Percentiles rank a stretch among this genome's conserved stretches.
Conservation (phyloP, 306 rosid species). For the Quercus parvula region DNA sequence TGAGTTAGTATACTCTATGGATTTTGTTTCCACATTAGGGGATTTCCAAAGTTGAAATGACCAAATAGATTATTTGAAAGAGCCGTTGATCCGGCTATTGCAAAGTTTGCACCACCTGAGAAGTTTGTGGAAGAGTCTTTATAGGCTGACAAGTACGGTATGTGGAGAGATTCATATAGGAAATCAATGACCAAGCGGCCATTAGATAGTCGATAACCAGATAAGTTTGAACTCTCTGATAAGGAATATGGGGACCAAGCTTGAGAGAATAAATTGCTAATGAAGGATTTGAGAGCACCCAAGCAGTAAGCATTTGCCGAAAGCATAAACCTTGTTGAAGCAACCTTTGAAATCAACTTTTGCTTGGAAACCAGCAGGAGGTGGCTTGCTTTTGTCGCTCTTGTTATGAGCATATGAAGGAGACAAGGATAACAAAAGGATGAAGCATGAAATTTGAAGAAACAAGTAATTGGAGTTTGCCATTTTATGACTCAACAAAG, state of each 20-base stretch:
- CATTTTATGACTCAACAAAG: background rate
- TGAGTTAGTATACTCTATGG: conserved; percentile 17
- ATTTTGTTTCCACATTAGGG: conserved; percentile 11
- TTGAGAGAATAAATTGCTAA: background rate
- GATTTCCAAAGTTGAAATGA: background rate
- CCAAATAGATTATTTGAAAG: background rate
- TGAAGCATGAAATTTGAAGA: background rate
- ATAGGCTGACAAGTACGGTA: background rate
- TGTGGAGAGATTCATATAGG: background rate
- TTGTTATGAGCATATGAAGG: conserved; percentile 8
- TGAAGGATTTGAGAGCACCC: conserved; percentile 7
- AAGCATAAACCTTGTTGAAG: conserved; percentile 22
- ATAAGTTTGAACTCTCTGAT: background rate
- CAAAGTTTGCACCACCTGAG: conserved; percentile 12
- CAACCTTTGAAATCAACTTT: background rate
- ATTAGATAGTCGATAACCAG: conserved; percentile 12
- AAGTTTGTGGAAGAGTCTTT: background rate
- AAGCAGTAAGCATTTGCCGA: conserved; percentile 14
- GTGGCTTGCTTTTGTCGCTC: background rate
- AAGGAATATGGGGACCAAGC: background rate
- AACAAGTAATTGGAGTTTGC: background rate
- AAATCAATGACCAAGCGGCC: conserved; percentile 21
- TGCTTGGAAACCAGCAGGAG: background rate
- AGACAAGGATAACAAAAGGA: conserved; percentile 1
- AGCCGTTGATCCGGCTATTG: conserved; percentile 21